Percentiles rank a stretch among this genome's conserved stretches.
These are phyloP conservation scores for Carpinus fangiana DNA, from an alignment of 306 rosid genomes.

Conservation along the genomic window DNA sequence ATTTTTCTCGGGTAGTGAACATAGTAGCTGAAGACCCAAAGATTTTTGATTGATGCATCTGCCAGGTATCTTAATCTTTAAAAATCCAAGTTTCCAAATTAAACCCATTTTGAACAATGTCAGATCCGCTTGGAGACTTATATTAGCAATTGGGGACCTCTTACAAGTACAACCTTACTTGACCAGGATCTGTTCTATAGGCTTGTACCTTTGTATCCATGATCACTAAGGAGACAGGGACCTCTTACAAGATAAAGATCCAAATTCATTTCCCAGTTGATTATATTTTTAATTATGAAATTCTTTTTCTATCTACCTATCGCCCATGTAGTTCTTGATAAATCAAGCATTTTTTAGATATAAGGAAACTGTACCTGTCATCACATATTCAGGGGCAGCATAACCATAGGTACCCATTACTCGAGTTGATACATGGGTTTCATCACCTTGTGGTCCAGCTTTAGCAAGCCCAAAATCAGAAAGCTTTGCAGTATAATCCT, in stretches of 20 bases:
- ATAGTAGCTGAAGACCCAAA: no score
- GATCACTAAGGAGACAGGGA: no score
- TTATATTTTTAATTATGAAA: not conserved
- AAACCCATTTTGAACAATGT: no score
- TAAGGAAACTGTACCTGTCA: conserved; percentile 52
- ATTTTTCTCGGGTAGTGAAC: no score
- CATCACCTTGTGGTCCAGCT: conserved; percentile 72
- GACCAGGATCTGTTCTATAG: no score
- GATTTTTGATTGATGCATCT: no score
- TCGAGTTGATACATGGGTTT: conserved; percentile 65
- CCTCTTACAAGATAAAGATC: not conserved
- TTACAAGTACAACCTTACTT: no score
- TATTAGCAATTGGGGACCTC: no score
- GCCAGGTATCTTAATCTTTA: no score
- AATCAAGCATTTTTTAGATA: conserved; percentile 9
- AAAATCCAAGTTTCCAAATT: no score
- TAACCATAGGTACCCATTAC: conserved; percentile 72
- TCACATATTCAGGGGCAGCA: conserved; percentile 69
- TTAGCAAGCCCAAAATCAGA: conserved; percentile 70
- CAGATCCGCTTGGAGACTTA: no score
- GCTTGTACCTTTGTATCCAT: no score
- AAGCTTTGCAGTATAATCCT: conserved; percentile 68
- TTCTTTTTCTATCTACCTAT: not conserved
- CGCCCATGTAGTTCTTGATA: not conserved
- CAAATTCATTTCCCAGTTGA: not conserved